Evolutionary conservation across 257 asterid species (phyloP).

Genomic region (Nicotiana paniculata): DNA sequence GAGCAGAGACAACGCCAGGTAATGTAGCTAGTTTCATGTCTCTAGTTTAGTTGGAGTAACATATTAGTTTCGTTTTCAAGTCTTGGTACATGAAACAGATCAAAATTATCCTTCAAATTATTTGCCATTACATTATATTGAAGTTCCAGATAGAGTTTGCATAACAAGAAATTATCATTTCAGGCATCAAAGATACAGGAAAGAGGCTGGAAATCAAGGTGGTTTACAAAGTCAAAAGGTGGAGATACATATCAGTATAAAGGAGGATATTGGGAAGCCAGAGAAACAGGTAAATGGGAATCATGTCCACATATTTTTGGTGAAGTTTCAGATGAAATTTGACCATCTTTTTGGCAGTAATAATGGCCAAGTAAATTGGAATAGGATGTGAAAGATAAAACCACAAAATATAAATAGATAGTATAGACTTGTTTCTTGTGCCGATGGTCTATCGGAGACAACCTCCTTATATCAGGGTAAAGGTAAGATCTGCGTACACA

Average conservation of each 20-base stretch:
- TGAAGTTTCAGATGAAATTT: neutral
- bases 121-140: neutral
- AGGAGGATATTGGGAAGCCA: slow-evolving; percentile 27
- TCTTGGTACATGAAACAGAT: neutral
- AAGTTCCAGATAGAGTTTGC: neutral
- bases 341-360: neutral
- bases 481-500: too few relatives aligned
- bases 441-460: too few relatives aligned
- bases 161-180: neutral
- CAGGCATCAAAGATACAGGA: slow-evolving; percentile 24
- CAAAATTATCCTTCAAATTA: too few relatives aligned
- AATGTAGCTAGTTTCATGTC: neutral
- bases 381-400: neutral
- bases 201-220: slow-evolving; percentile 23
- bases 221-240: slow-evolving; percentile 15
- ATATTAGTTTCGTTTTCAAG: neutral
- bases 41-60: neutral
- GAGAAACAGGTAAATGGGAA: slow-evolving; percentile 19
- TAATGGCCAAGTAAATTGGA: neutral
- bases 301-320: slow-evolving; percentile 23
- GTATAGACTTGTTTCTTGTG: too few relatives aligned
- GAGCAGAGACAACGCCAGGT: slow-evolving; percentile 26
- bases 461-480: too few relatives aligned
- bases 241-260: slow-evolving; percentile 16
- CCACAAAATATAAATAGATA: neutral